Percentiles rank a stretch among this genome's conserved stretches.
phyloP scores from a whole-genome alignment of 2,329 filamentous ascomycete species.

The Microsporum ferrugineum region DNA sequence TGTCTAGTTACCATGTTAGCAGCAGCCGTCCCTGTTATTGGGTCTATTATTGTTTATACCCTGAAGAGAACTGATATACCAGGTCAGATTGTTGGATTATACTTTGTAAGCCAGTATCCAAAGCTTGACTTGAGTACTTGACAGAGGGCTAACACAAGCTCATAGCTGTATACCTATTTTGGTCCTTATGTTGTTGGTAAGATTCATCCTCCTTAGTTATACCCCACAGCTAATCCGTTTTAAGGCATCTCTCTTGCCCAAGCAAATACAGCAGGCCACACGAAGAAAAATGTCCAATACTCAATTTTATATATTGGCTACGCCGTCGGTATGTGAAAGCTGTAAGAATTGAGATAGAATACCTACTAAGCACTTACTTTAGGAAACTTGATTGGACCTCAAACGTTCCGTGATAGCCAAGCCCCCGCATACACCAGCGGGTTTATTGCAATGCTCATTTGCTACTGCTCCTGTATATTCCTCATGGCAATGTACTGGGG shows the following conservation, averaged over 20 bases:
- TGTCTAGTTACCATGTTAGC: conserved; percentile 24
- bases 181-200: conserved; percentile 23
- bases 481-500: conserved; percentile 25
- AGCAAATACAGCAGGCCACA: conserved; percentile 28
- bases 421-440: conserved; percentile 31
- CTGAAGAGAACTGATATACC: conserved; percentile 25
- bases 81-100: conserved; percentile 32
- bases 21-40: conserved; percentile 23
- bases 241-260: conserved; percentile 11
- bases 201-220: neutral
- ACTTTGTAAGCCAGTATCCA: conserved; percentile 18
- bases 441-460: conserved; percentile 28
- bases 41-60: conserved; percentile 22
- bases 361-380: neutral
- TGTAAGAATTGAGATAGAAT: neutral
- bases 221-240: neutral
- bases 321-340: conserved; percentile 21
- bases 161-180: conserved; percentile 30
- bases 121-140: neutral
- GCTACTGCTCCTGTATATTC: conserved; percentile 26
- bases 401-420: conserved; percentile 31
- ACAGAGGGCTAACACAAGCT: neutral
- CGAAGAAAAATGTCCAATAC: conserved; percentile 33
- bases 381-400: conserved; percentile 34
- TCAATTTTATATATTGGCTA: conserved; percentile 33